Conservation (phyloP, 805 yeast genomes). For the Candida incommunis region DNA sequence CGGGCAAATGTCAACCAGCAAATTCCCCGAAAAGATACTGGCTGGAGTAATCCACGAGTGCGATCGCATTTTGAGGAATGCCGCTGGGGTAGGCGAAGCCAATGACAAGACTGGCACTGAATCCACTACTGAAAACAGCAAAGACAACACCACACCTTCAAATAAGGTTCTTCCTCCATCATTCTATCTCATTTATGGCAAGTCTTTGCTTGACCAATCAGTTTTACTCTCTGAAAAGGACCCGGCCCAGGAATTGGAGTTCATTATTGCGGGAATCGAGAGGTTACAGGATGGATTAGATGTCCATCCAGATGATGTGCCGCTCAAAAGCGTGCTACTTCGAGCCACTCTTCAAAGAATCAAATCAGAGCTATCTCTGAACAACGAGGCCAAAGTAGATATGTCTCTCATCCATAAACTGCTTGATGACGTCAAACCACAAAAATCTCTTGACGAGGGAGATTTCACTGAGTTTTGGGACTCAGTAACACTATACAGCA, state of each 20-base stretch:
- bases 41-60: conserved; percentile 1
- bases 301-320: background rate
- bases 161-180: background rate
- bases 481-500: background rate
- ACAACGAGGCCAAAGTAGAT: background rate
- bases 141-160: no score
- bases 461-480: background rate
- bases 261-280: background rate
- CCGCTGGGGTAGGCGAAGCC: no score
- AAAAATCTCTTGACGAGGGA: background rate
- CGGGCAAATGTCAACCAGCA: background rate
- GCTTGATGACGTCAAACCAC: background rate
- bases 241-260: background rate
- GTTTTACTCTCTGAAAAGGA: background rate
- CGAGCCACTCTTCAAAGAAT: background rate
- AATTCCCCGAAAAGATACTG: background rate
- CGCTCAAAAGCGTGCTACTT: background rate
- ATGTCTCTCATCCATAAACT: no score
- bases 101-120: no score
- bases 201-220: background rate
- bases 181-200: background rate
- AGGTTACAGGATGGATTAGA: background rate
- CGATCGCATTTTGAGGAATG: background rate
- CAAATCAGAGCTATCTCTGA: background rate
- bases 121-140: no score